phyloP scores from a whole-genome alignment of 2,329 filamentous ascomycete genomes.

The Paecilomyces niveus region DNA sequence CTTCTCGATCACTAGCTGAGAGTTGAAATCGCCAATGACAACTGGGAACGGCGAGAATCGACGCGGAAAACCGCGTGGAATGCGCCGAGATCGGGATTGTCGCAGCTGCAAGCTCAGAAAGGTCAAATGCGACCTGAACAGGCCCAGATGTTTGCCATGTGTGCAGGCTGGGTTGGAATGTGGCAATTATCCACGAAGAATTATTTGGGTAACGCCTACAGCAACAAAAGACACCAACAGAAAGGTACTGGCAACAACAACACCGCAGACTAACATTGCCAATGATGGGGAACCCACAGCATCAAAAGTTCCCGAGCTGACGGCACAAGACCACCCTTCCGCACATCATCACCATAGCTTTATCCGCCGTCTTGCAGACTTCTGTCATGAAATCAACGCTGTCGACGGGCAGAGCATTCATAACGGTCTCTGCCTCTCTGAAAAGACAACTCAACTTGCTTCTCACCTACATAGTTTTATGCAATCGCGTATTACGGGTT shows the following conservation, averaged over 20 bases:
- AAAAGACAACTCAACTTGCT: constrained; percentile 16
- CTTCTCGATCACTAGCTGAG: too few species aligned
- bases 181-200: constrained; percentile 18
- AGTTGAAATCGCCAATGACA: too few species aligned
- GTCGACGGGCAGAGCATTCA: constrained; percentile 6
- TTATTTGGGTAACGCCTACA: constrained; percentile 15
- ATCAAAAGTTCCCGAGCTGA: background rate
- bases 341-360: constrained; percentile 17
- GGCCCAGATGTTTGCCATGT: constrained; percentile 19
- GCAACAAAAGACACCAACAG: too few species aligned
- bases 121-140: constrained; percentile 24
- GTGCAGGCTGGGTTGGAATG: constrained; percentile 12
- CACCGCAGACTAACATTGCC: too few species aligned
- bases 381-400: constrained; percentile 17
- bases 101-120: constrained; percentile 15
- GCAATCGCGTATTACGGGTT: too few species aligned
- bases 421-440: constrained; percentile 6
- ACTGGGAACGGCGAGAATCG: too few species aligned
- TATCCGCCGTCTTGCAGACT: constrained; percentile 16
- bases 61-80: constrained; percentile 18
- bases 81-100: constrained; percentile 24
- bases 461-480: constrained; percentile 18
- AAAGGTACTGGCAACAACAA: too few species aligned
- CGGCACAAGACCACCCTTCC: constrained; percentile 1
- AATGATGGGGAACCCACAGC: background rate